Percentiles rank a stretch among this genome's conserved stretches.
Evolutionary conservation across 2,329 filamentous ascomycete genomes (phyloP).

Genomic region (Gaeumannomyces sp.): DNA sequence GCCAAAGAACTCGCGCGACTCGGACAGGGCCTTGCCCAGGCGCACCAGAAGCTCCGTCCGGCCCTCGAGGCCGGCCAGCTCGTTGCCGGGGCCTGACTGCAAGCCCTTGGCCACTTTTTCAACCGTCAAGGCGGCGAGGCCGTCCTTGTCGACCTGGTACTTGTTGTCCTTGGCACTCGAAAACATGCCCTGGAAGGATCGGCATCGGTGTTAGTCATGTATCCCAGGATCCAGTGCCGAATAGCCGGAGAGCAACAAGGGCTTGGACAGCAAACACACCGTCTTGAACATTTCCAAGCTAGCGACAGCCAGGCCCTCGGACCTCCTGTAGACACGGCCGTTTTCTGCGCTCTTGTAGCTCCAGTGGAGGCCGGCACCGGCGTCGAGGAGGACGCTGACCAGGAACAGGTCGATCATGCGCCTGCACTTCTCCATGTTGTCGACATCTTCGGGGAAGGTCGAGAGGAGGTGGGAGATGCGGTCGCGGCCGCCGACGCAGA

Average conservation of each 20-base stretch:
- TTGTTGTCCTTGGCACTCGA: conserved; percentile 76
- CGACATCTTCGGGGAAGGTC: conserved; percentile 62
- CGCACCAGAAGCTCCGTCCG: conserved; percentile 72
- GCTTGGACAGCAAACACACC: conserved; percentile 24
- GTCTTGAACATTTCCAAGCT: conserved; percentile 88
- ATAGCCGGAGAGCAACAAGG: neutral
- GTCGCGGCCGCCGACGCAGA: conserved; percentile 71
- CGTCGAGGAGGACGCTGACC: conserved; percentile 74
- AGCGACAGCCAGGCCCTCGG: conserved; percentile 77
- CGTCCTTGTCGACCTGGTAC: conserved; percentile 82
- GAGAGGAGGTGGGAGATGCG: conserved; percentile 65
- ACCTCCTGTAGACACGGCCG: conserved; percentile 73
- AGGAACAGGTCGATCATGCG: conserved; percentile 73
- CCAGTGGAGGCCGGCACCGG: conserved; percentile 86
- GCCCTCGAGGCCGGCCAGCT: conserved; percentile 78
- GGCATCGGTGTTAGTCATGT: neutral
- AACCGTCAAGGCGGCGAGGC: conserved; percentile 66
- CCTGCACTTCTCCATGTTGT: conserved; percentile 67
- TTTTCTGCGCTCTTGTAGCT: conserved; percentile 89
- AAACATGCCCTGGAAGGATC: conserved; percentile 59
- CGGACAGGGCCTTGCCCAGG: conserved; percentile 65
- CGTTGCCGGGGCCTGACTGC: conserved; percentile 76
- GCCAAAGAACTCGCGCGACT: conserved; percentile 79
- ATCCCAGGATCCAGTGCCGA: neutral
- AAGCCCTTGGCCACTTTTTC: conserved; percentile 73